Evolutionary conservation across 148 eudicot genomes (phyloP), one percentile per base, ranked within the genome.

Genomic region (Vaccinium myrtillus): DNA sequence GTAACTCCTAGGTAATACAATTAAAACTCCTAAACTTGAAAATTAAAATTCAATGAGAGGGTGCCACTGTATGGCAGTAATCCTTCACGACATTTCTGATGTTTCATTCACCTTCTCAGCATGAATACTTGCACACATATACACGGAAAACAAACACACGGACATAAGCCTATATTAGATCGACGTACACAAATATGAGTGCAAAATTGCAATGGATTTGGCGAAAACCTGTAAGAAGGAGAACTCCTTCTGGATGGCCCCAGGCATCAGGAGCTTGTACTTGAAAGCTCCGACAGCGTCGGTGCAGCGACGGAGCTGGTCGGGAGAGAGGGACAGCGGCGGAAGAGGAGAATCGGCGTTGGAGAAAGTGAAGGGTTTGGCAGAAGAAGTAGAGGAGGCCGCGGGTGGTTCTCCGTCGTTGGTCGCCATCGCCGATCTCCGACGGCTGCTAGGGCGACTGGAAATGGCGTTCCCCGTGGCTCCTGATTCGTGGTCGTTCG

Each of bases 401-500:
- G 87, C 49, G 21, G 84, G 25, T 50, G 92, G 82, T 49, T 86
- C 81, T 19, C 82, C 80, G 75, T 75, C 63, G 46, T 43, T 43
- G n/a, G 90, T 84, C 5, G 92, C 89, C 98, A 95, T 93, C 79
- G 91, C 91, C 83, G 93, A 87, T 82, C 59, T 89, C 61, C 89
- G 90, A 87, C 88, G 76, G 89, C 88, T 74, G 78, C 90, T 88
- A 78, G 75, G 51, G 46, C 90, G 89, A 36, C 87, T 80, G 6
- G 89, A 69, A 50, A 63, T 81, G 83, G 50, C 79, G 90, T 69
- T 69, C 74, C 74, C 74, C 74, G 74, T 69, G 74, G 43, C 12
- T 69, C 2, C 74, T 27, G 36, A 63, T 63, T n/a, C 69, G 27
- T 13, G 25, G 36, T 67, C 27, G 70, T 63, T 63, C n/a, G 6